phyloP scores from a whole-genome alignment of 169 alveolate genomes.

The Plasmodium berghei region DNA sequence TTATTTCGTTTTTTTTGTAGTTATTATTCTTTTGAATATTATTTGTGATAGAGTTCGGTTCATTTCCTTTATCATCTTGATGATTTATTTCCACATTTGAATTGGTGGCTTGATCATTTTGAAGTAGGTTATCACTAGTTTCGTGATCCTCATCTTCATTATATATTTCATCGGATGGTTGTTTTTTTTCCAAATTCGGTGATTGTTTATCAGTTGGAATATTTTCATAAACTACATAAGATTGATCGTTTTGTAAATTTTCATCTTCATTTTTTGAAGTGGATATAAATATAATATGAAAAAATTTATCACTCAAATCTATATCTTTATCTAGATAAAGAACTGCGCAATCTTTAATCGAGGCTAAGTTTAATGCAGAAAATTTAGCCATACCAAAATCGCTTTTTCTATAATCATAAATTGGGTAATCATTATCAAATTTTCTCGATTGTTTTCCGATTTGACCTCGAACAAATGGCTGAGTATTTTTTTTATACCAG shows the following conservation, averaged over 20 bases:
- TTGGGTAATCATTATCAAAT: slow-evolving; percentile 80
- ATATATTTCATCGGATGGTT: neutral
- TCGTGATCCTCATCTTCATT: neutral
- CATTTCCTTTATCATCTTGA: slow-evolving; percentile 10
- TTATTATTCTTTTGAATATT: neutral
- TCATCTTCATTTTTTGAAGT: slow-evolving; percentile 66
- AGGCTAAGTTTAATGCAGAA: slow-evolving; percentile 81
- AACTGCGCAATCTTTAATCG: slow-evolving; percentile 81
- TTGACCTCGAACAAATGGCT: slow-evolving; percentile 81
- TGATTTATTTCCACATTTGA: neutral
- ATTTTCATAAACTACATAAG: slow-evolving; percentile 36
- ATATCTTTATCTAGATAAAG: slow-evolving; percentile 74
- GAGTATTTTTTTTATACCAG: slow-evolving; percentile 79
- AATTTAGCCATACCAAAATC: slow-evolving; percentile 86
- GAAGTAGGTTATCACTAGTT: neutral
- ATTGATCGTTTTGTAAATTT: neutral
- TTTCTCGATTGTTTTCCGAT: slow-evolving; percentile 81
- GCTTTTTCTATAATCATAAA: slow-evolving; percentile 82
- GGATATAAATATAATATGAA: slow-evolving; percentile 47
- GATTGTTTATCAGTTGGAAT: slow-evolving; percentile 2
- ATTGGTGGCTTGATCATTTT: neutral
- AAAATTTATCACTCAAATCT: slow-evolving; percentile 29
- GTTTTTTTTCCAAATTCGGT: neutral
- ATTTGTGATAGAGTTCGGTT: no score
- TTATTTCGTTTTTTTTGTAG: slow-evolving; percentile 25